A percentile compares a stretch with the other conserved stretches of the same genome.
Conservation (phyloP, 2,329 filamentous ascomycete genomes). For the Diaporthe nobilis region DNA sequence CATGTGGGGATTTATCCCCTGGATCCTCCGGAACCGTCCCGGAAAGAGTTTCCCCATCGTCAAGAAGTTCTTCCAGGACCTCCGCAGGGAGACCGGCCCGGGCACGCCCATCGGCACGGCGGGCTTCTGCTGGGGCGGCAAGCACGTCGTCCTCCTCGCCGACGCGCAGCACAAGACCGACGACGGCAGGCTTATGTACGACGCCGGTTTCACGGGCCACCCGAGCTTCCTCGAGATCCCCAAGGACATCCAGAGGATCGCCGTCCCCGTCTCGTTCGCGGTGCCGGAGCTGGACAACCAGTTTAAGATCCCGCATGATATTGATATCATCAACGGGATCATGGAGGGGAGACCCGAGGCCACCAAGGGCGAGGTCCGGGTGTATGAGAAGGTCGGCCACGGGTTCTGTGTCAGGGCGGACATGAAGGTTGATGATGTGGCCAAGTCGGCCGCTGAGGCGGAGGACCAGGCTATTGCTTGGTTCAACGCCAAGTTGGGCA, state of each 20-base stretch:
- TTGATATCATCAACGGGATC: constrained; percentile 53
- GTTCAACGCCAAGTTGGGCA: constrained; percentile 47
- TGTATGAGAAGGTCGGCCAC: constrained; percentile 57
- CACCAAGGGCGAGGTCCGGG: constrained; percentile 52
- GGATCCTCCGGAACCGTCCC: constrained; percentile 50
- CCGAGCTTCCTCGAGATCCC: constrained; percentile 64
- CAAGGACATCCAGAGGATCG: constrained; percentile 61
- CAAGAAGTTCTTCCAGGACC: constrained; percentile 53
- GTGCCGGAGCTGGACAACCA: constrained; percentile 61
- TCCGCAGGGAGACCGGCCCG: constrained; percentile 52
- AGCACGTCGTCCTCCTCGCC: constrained; percentile 65
- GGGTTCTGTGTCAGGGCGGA: constrained; percentile 58
- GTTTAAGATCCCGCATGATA: constrained; percentile 49
- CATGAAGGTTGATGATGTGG: constrained; percentile 45
- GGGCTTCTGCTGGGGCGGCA: constrained; percentile 76
- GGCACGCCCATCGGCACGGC: constrained; percentile 62
- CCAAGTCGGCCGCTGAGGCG: constrained; percentile 48
- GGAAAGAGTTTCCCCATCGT: constrained; percentile 53
- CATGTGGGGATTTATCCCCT: constrained; percentile 50
- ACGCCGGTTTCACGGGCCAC: constrained; percentile 67
- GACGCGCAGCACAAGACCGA: constrained; percentile 48
- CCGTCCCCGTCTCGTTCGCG: constrained; percentile 61
- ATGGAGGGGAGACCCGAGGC: constrained; percentile 52
- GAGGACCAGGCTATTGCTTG: constrained; percentile 53
- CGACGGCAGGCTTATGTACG: constrained; percentile 58